Conservation (phyloP, 805 yeast genomes). For the Tetrapisispora iriomotensis region DNA sequence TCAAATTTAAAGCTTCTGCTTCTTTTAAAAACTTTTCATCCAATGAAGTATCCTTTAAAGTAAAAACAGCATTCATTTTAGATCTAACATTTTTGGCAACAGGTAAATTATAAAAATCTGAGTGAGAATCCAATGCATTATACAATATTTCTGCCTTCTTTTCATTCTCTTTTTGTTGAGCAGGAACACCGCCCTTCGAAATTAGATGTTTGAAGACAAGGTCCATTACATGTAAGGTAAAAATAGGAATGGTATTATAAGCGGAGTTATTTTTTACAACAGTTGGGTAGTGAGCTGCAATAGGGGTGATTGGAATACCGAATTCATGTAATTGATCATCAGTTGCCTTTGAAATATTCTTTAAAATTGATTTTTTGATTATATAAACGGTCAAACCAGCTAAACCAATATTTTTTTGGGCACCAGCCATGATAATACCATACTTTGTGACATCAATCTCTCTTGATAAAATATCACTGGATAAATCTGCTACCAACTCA, state of each 20-base stretch:
- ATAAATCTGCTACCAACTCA: conserved; percentile 88
- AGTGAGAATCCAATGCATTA: conserved; percentile 50
- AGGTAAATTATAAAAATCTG: conserved; percentile 56
- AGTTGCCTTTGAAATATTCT: conserved; percentile 39
- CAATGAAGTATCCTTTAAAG: conserved; percentile 49
- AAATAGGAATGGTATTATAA: conserved; percentile 91
- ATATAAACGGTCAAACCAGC: conserved; percentile 93
- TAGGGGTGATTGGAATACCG: conserved; percentile 74
- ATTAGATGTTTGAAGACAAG: conserved; percentile 61
- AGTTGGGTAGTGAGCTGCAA: conserved; percentile 79
- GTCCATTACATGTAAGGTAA: conserved; percentile 78
- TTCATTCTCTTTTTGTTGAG: conserved; percentile 47
- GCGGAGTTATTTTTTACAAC: conserved; percentile 85
- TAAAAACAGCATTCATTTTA: conserved; percentile 89
- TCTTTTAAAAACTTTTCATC: conserved; percentile 63
- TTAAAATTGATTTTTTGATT: conserved; percentile 69
- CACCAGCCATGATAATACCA: conserved; percentile 93
- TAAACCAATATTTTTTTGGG: conserved; percentile 94
- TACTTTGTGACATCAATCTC: conserved; percentile 71
- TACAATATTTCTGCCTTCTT: conserved; percentile 60
- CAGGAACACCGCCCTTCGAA: conserved; percentile 59
- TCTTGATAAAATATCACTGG: conserved; percentile 82
- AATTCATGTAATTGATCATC: conserved; percentile 50
- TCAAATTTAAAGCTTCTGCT: conserved; percentile 49
- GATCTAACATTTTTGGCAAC: conserved; percentile 62